Conservation (phyloP, 805 yeast genomes). For the Wickerhamomyces alni region DNA sequence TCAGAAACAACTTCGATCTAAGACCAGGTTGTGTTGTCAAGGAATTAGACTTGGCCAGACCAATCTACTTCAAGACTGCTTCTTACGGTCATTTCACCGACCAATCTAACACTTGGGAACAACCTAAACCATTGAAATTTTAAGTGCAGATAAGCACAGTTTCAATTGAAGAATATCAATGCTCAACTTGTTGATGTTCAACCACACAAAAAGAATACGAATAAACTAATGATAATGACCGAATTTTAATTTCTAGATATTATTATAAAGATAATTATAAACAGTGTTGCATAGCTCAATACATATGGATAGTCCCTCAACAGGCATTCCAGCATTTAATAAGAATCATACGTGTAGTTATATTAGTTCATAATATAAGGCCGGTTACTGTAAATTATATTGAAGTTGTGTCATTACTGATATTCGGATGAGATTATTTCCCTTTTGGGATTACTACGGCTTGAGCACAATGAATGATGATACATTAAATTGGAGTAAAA, state of each 20-base stretch:
- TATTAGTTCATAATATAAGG: no score
- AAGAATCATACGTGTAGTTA: no score
- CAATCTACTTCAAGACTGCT: constrained; percentile 98
- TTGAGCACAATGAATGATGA: background rate
- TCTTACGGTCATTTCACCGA: constrained; percentile 99
- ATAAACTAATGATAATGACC: background rate
- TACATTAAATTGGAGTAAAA: background rate
- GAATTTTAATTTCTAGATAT: background rate
- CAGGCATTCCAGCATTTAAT: constrained; percentile 15
- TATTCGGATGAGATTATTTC: background rate
- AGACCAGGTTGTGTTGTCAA: constrained; percentile 99
- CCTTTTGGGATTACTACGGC: background rate
- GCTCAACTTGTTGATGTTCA: background rate
- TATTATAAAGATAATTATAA: background rate
- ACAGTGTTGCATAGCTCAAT: constrained; percentile 1
- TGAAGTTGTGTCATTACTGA: no score
- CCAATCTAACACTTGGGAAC: constrained; percentile 98
- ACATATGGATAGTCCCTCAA: constrained; percentile 11
- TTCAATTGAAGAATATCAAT: background rate
- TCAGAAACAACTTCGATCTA: constrained; percentile 92
- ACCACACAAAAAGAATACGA: background rate
- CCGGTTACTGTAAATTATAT: no score
- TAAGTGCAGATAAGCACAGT: constrained; percentile 24
- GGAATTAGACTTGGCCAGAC: constrained; percentile 96
- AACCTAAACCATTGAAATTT: constrained; percentile 73